phyloP scores from a whole-genome alignment of 805 yeast genomes.

The Candida golubevii region DNA sequence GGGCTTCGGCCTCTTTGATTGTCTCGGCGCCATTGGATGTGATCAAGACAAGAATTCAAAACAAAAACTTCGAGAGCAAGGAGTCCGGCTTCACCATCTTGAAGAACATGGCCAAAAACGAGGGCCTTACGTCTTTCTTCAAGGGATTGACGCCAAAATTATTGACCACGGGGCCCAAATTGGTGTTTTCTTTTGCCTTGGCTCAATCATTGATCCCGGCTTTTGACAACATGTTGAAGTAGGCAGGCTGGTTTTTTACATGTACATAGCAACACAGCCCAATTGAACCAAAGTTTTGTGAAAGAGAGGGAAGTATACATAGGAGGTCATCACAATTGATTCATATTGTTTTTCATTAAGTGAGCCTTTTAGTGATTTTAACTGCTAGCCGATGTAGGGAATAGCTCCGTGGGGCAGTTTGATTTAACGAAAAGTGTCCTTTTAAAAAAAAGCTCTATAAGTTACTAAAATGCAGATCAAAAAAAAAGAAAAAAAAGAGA shows the following conservation, averaged over 20 bases:
- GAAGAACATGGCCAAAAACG: constrained; percentile 88
- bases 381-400: too few species aligned
- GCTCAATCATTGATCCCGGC: constrained; percentile 98
- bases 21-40: constrained; percentile 98
- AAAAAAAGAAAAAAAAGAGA: too few species aligned
- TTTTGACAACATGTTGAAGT: constrained; percentile 66
- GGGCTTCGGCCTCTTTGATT: constrained; percentile 94
- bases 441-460: too few species aligned
- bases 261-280: constrained; percentile 8
- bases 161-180: constrained; percentile 96
- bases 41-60: constrained; percentile 97
- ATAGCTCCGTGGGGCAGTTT: too few species aligned
- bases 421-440: too few species aligned
- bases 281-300: too few species aligned
- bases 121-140: constrained; percentile 87
- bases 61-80: constrained; percentile 91
- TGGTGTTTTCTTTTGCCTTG: constrained; percentile 95
- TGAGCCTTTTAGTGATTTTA: too few species aligned
- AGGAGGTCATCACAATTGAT: not conserved
- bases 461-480: too few species aligned
- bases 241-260: not conserved
- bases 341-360: too few species aligned
- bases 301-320: not conserved
- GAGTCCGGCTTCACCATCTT: constrained; percentile 90
- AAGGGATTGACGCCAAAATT: constrained; percentile 96